These are phyloP conservation scores for Penicillium goetzii DNA, from an alignment of 495 filamentous ascomycete species.

Conservation along the genomic window DNA sequence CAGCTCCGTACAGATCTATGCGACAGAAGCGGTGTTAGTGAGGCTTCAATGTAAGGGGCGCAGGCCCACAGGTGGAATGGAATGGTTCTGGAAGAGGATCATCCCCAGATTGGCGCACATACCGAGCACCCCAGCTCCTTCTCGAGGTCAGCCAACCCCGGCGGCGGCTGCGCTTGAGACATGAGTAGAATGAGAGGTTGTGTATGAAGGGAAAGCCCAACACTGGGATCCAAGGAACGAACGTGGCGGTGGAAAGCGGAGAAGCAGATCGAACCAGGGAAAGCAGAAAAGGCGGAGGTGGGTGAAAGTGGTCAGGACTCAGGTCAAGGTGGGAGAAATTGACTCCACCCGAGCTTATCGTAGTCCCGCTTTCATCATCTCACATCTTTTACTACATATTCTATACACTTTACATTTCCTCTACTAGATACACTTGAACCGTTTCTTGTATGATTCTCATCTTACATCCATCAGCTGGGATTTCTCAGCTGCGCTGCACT, in stretches of 20 bases:
- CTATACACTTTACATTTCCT: background rate
- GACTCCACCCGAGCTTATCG: slow-evolving; percentile 31
- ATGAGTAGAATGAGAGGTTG: slow-evolving; percentile 20
- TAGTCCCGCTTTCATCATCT: slow-evolving; percentile 12
- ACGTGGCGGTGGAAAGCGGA: slow-evolving; percentile 5
- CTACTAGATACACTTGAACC: background rate
- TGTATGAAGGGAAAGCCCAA: slow-evolving; percentile 3
- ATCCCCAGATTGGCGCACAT: slow-evolving; percentile 40
- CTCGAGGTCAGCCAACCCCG: slow-evolving; percentile 66
- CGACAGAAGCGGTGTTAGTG: slow-evolving; percentile 13
- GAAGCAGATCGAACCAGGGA: background rate
- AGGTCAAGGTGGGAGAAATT: slow-evolving; percentile 15
- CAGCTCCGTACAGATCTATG: slow-evolving; percentile 92
- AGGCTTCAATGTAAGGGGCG: slow-evolving; percentile 24
- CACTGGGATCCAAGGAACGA: slow-evolving; percentile 24
- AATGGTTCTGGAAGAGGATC: slow-evolving; percentile 20
- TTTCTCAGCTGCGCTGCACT: background rate
- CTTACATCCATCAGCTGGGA: background rate
- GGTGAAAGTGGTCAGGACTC: background rate
- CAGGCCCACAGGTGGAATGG: slow-evolving; percentile 19
- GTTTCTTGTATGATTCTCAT: background rate
- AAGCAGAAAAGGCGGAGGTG: slow-evolving; percentile 1
- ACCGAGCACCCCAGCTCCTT: slow-evolving; percentile 93
- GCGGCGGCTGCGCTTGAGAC: slow-evolving; percentile 34
- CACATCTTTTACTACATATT: background rate